Evolutionary conservation across 2,329 filamentous ascomycete genomes (phyloP).

Genomic region (Rutstroemia sydowiana): DNA sequence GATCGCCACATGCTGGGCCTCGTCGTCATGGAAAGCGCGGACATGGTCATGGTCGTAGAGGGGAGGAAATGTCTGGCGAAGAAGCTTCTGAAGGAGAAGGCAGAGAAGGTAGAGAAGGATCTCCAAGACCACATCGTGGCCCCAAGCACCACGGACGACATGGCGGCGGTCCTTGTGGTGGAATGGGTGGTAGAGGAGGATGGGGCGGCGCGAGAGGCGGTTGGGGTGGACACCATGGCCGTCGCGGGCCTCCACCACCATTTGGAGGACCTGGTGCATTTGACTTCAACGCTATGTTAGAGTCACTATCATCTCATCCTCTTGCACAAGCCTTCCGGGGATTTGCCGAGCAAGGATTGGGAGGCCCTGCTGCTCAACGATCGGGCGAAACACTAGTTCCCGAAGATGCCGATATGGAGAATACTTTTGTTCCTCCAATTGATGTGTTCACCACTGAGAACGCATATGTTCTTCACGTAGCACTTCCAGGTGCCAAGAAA

Average conservation of each 20-base stretch:
- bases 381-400: constrained; percentile 20
- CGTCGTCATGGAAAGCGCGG: constrained; percentile 25
- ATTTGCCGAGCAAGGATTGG: constrained; percentile 22
- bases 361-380: constrained; percentile 13
- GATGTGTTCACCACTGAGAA: constrained; percentile 67
- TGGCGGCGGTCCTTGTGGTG: constrained; percentile 10
- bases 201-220: constrained; percentile 7
- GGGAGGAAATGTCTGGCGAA: constrained; percentile 6
- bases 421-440: constrained; percentile 55
- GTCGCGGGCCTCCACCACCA: constrained; percentile 18
- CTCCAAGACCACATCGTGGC: not conserved
- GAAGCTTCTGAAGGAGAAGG: constrained; percentile 7
- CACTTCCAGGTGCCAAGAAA: constrained; percentile 72
- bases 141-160: constrained; percentile 9
- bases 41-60: constrained; percentile 1
- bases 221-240: constrained; percentile 14
- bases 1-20: constrained; percentile 27
- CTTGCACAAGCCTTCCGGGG: constrained; percentile 25
- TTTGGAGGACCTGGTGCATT: constrained; percentile 20
- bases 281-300: constrained; percentile 24
- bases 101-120: not conserved
- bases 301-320: constrained; percentile 23
- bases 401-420: constrained; percentile 24
- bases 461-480: constrained; percentile 62
- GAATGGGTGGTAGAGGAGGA: constrained; percentile 15